Conservation (phyloP, 352 stramenopile species). For the Hyaloperonospora arabidopsidis region DNA sequence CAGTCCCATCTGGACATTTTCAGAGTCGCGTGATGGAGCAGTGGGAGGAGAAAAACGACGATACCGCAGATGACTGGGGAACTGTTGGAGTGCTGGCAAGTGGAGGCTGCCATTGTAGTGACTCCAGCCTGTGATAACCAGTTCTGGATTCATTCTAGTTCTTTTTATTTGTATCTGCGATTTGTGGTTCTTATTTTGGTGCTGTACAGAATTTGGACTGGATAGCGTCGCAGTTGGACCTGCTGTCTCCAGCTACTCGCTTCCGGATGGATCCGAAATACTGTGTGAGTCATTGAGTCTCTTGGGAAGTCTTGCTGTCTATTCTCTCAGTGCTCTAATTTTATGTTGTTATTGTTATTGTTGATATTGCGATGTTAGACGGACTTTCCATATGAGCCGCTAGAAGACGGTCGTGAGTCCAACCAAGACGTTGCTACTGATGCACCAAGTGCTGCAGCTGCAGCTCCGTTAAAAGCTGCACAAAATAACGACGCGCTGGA, state of each 20-base stretch:
- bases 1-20: constrained; percentile 41
- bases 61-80: constrained; percentile 19
- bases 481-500: constrained; percentile 30
- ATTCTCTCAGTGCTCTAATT: background rate
- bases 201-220: constrained; percentile 52
- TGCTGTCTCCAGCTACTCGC: constrained; percentile 38
- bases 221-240: constrained; percentile 50
- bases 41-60: constrained; percentile 53
- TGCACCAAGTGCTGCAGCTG: background rate
- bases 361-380: constrained; percentile 15
- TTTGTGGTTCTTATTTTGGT: background rate
- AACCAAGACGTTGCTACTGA: constrained; percentile 6
- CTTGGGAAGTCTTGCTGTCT: background rate
- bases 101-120: background rate
- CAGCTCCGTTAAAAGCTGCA: background rate
- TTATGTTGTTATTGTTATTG: too few species aligned
- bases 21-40: constrained; percentile 55
- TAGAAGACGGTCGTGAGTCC: constrained; percentile 13
- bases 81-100: constrained; percentile 38
- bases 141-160: background rate
- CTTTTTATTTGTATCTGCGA: too few species aligned
- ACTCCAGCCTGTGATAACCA: background rate
- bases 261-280: constrained; percentile 73
- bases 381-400: constrained; percentile 35
- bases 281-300: constrained; percentile 37